phyloP scores from a whole-genome alignment of 176 grass and related monocot genomes.

The Carex pumila region DNA sequence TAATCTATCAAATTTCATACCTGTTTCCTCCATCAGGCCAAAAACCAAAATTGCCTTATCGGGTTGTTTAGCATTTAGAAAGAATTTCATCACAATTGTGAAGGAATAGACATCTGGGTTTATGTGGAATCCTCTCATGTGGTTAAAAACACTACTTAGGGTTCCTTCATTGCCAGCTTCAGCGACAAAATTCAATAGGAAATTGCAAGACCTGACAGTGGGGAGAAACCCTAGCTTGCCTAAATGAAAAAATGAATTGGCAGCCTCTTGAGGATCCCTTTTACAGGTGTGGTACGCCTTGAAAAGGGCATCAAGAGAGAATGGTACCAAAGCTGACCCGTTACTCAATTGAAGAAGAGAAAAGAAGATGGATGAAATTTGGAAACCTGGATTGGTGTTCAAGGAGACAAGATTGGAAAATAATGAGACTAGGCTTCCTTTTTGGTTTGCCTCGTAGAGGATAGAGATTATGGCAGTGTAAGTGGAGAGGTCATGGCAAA shows the following conservation, averaged over 20 bases:
- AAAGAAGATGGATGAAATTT: conserved; percentile 36
- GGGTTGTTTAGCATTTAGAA: conserved; percentile 36
- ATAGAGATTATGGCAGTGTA: conserved; percentile 44
- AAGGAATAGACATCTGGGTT: conserved; percentile 31
- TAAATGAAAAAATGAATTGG: conserved; percentile 31
- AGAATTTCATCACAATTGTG: conserved; percentile 42
- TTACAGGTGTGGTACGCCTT: conserved; percentile 31
- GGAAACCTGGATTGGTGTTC: background rate
- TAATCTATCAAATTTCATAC: conserved; percentile 36
- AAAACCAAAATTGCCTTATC: conserved; percentile 37
- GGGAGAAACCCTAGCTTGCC: conserved; percentile 36
- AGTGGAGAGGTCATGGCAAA: conserved; percentile 46
- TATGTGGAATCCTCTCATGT: conserved; percentile 33
- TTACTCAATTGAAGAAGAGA: conserved; percentile 16
- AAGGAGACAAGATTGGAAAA: conserved; percentile 35
- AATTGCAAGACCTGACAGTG: conserved; percentile 36
- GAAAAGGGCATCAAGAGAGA: conserved; percentile 38
- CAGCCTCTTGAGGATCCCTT: conserved; percentile 20
- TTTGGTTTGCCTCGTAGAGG: conserved; percentile 23
- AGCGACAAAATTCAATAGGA: conserved; percentile 41
- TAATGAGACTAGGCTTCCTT: conserved; percentile 37
- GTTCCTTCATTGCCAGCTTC: conserved; percentile 19
- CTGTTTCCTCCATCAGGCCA: conserved; percentile 35
- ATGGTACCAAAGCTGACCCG: conserved; percentile 20
- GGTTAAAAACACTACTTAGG: conserved; percentile 34